Percentiles rank a stretch among this genome's conserved stretches.
Conservation (phyloP, 192 early-diverging fungal genomes). For the Linnemannia schmuckeri region DNA sequence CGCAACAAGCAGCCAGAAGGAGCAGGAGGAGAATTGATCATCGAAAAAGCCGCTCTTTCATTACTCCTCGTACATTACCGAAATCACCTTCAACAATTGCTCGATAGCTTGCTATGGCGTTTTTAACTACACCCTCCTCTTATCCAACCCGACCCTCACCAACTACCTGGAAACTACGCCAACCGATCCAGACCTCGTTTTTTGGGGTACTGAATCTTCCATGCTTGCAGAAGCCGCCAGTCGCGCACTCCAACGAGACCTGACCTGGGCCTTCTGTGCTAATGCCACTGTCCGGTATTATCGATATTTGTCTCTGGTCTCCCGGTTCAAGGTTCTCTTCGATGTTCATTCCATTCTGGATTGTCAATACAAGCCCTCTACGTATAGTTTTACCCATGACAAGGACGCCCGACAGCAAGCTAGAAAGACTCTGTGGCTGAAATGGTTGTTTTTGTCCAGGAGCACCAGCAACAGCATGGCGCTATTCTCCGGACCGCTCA, state of each 20-base stretch:
- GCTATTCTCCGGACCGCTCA: background rate
- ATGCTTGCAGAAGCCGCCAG: background rate
- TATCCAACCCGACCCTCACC: background rate
- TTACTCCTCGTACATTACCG: background rate
- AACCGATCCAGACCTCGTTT: background rate
- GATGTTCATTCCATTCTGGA: constrained; percentile 17
- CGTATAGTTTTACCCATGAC: background rate
- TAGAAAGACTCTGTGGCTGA: background rate
- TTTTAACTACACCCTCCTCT: background rate
- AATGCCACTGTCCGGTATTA: background rate
- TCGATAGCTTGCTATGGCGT: background rate
- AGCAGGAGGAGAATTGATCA: background rate
- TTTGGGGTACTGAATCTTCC: background rate
- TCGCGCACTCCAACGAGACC: background rate
- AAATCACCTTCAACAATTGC: background rate
- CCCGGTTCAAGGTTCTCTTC: constrained; percentile 5
- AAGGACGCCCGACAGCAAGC: background rate
- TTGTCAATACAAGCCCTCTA: background rate
- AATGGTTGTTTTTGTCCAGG: constrained; percentile 29
- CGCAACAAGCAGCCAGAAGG: background rate
- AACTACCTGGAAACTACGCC: background rate
- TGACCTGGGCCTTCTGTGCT: background rate
- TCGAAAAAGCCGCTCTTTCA: background rate
- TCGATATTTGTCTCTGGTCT: constrained; percentile 3
- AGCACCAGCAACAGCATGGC: background rate